Base-by-base conservation (phyloP, 495 filamentous ascomycete species). In the Monascus purpureus region DNA sequence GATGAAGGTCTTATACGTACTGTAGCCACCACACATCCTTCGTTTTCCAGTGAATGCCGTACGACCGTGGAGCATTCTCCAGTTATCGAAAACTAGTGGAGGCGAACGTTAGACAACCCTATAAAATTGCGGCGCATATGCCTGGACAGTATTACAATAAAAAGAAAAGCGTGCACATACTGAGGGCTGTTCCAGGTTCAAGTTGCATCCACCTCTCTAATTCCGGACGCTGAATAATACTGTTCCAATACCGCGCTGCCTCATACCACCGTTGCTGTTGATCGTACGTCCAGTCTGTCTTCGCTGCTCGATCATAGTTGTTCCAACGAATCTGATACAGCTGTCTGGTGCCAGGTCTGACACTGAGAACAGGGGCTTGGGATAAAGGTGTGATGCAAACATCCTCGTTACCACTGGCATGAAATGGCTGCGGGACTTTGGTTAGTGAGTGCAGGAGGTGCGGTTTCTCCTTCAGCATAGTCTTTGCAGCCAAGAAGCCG, bases 11-110 rank as follows among this genome's bases (percentile, higher is more conserved):
- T 6, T 24, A 29, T 11, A 13, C 19, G 32, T 57, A 86, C 80
- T 76, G 49, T 93, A 93, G 12, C 68, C 88, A 37, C 88, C 88
- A 50, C 83, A 92, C 52, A 96, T 79, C 41, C 85, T 75, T 41
- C 88, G 63, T 45, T 77, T 78, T 12, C 88, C 88, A 6, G 71
- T 78, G 45, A 93, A 96, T 9, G 72, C 67, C 13, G 71, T 69
- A 39, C 88, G 64, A 2, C 85, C 88, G 53, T 96, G 88, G 28
- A 96, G 53, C 35, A 93, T 82, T 37, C 88, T 69, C 86, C 86
- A 95, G 47, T 96, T 95, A 52, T 96, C 83, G 49, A 96, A 93
- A 13, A 93, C 77, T 83, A 34, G 25, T n/a, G 14, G 32, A 13
- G 32, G 12, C 27, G 20, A 22, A 9, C 9, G 4, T 25, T 29